Percentiles rank a stretch among this genome's conserved stretches.
Conservation (phyloP, 2,329 filamentous ascomycete genomes). For the Pseudomassariella vexata region DNA sequence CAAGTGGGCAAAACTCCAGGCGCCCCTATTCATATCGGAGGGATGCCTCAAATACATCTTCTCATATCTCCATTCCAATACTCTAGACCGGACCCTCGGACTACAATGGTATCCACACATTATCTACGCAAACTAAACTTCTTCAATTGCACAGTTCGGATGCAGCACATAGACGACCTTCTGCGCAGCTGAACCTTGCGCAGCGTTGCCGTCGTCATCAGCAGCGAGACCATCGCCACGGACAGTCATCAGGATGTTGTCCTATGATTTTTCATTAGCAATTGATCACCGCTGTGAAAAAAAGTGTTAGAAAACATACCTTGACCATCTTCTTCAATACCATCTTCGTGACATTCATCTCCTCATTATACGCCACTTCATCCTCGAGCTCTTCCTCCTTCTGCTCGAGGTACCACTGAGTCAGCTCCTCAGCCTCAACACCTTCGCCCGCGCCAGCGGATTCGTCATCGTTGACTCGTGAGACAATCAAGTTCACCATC, state of each 20-base stretch:
- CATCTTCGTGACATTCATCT: slow-evolving; percentile 46
- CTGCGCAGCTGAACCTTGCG: slow-evolving; percentile 37
- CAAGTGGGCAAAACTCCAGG: too few species aligned
- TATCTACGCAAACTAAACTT: slow-evolving; percentile 39
- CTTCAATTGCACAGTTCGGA: slow-evolving; percentile 85
- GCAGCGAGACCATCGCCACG: slow-evolving; percentile 51
- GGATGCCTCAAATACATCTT: too few species aligned
- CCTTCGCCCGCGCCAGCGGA: slow-evolving; percentile 66
- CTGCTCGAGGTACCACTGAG: slow-evolving; percentile 89
- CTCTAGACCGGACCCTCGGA: too few species aligned
- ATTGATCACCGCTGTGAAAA: neutral
- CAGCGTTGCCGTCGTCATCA: slow-evolving; percentile 35
- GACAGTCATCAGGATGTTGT: slow-evolving; percentile 83
- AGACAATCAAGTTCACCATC: slow-evolving; percentile 82
- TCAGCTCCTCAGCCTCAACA: slow-evolving; percentile 73
- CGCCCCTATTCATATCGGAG: too few species aligned
- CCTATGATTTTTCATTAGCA: slow-evolving; percentile 46
- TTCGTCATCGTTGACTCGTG: slow-evolving; percentile 80
- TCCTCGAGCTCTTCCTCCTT: slow-evolving; percentile 76
- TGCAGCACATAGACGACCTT: slow-evolving; percentile 80
- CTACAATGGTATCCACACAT: too few species aligned
- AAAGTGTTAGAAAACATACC: slow-evolving; percentile 45
- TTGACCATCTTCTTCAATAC: slow-evolving; percentile 95
- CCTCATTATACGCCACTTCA: slow-evolving; percentile 74
- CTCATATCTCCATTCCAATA: too few species aligned